Percentiles rank a stretch among this genome's conserved stretches.
phyloP scores from a whole-genome alignment of 345 rosid genomes.

The Citrus cavaleriei region DNA sequence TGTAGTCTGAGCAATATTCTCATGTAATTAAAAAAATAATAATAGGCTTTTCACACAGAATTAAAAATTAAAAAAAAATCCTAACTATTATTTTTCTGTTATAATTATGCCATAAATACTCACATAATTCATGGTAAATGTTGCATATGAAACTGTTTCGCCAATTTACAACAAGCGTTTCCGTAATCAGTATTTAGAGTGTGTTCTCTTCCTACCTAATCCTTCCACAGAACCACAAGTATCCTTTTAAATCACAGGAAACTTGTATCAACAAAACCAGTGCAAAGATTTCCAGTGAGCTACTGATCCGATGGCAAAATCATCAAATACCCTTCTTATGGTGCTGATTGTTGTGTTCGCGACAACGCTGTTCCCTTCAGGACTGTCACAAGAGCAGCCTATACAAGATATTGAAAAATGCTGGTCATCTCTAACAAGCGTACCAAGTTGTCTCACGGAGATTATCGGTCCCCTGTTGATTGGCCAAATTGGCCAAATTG shows the following conservation, averaged over 20 bases:
- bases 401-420: background rate
- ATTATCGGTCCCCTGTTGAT: background rate
- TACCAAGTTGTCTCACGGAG: background rate
- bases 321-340: background rate
- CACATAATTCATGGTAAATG: background rate
- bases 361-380: background rate
- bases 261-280: background rate
- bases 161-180: background rate
- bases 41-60: no score
- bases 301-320: background rate
- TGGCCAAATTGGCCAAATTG: slow-evolving; percentile 5
- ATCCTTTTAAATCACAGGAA: background rate
- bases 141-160: background rate
- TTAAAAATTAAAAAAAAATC: no score
- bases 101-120: no score
- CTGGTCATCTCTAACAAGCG: background rate
- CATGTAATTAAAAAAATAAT: no score
- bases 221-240: background rate
- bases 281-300: no score
- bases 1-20: no score
- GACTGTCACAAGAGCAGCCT: background rate
- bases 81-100: no score
- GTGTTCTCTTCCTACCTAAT: background rate
- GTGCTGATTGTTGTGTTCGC: background rate
- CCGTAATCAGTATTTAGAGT: no score